Evolutionary conservation across 164 flowering plant species (phyloP).

Genomic region (Tetracentron sinense): DNA sequence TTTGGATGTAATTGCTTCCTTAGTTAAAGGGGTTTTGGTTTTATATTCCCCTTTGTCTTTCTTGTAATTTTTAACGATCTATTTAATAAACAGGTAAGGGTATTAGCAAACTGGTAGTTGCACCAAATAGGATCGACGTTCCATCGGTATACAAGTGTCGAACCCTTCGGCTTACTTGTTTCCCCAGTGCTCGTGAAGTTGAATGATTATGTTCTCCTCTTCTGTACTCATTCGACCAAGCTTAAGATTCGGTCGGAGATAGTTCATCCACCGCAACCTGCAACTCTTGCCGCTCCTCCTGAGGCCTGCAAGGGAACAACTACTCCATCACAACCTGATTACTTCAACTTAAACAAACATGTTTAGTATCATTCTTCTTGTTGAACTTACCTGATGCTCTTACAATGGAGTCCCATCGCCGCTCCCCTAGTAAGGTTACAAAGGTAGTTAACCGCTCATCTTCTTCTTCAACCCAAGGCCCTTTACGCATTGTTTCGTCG

Average conservation of each 20-base stretch:
- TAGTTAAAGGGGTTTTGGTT: no score
- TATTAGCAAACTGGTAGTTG: no score
- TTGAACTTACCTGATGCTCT: slow-evolving; percentile 55
- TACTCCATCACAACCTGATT: background rate
- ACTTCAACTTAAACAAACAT: background rate
- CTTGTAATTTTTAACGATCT: no score
- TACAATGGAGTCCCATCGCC: slow-evolving; percentile 65
- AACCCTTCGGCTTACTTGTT: slow-evolving; percentile 72
- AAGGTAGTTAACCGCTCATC: slow-evolving; percentile 38
- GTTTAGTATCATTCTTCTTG: no score
- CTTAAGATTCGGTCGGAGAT: slow-evolving; percentile 63
- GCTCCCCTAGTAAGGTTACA: slow-evolving; percentile 48
- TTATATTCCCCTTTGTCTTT: no score
- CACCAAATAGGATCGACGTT: no score
- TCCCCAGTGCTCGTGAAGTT: slow-evolving; percentile 68
- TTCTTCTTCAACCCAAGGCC: slow-evolving; percentile 74
- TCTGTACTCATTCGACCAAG: slow-evolving; percentile 44
- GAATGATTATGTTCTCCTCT: slow-evolving; percentile 50
- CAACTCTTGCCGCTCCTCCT: slow-evolving; percentile 81
- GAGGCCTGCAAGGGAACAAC: slow-evolving; percentile 37
- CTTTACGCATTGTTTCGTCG: slow-evolving; percentile 42
- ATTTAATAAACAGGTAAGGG: no score
- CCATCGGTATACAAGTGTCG: no score
- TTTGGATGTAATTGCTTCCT: no score
- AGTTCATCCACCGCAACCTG: slow-evolving; percentile 78